Base-by-base conservation (phyloP, 176 grass and related monocot species). In the Carex pumila region DNA sequence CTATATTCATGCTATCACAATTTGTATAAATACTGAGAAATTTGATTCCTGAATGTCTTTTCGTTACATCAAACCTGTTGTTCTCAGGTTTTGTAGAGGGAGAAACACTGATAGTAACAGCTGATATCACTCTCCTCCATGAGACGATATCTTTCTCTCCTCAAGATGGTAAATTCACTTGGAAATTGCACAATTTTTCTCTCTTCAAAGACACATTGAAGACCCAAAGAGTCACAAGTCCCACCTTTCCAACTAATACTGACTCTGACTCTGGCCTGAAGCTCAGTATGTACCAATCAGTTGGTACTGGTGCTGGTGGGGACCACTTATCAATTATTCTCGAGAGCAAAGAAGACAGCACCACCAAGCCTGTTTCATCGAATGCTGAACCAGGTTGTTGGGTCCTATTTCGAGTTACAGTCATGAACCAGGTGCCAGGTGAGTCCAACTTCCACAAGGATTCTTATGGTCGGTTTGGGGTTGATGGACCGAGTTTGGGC, bases 141-240 rank as follows among this genome's bases (percentile, higher is more conserved):
- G 96, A 98, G 86, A 64, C 88, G 12, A 72, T 92, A 59, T 85
- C 93, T 22, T 87, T 93, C 50, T 30, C 83, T 5, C 89, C 89
- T 29, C 83, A 89, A 3, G 91, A 93, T 9, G 87, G 96, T 3
- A 94, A 94, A 52, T 98, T 98, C 85, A 91, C 91, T 87, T 98
- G 96, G 96, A 95, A 95, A 56, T 84, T 93, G 41, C 91, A 93
- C 59, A 98, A 98, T 56, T 94, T 98, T 12, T 58, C 80, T 81
- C 71, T 91, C 47, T 98, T 98, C 89, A 63, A 85, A 66, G 88
- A 94, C 80, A 93, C 91, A 92, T 89, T 98, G 83, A 94, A 90
- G 76, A 95, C 93, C 9, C 96, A 95, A 59, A 98, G 92, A 87
- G 92, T 98, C 86, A 93, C 88, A 89, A 98, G 96, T 71, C 96